Evolutionary conservation across 108 stramenopile species (phyloP), one percentile per base, ranked within the genome.

Genomic region (Licmophora abbreviata): DNA sequence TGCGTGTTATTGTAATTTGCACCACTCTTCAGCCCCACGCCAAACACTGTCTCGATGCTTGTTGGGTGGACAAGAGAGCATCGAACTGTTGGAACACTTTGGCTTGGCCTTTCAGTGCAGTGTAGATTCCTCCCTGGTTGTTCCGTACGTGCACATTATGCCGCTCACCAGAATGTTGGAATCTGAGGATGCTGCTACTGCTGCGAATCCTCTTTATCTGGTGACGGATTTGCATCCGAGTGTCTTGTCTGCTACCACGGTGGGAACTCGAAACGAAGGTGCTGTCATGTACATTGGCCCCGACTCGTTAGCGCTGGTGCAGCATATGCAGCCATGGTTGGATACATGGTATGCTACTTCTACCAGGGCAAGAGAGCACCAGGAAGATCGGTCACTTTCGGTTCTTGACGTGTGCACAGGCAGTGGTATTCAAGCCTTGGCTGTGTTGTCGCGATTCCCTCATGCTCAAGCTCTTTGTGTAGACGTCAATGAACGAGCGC

Each of bases 221-320:
- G 79, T 74, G 44, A 90, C 88, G 29, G 88, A 90, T 68, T 70
- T 82, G 34, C 83, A 90, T 61, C 88, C 88, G 10, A 63, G 40
- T 20, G 80, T 81, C 1, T 58, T 89, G 30, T 71, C 67, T 22
- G 44, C 54, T 34, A 78, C 83, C 12, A 68, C 71, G 1, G 44
- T 69, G 5, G 69, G 58, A 29, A 40, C 41, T 4, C 24, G 46
- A 18, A 64, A 63, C 9, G 68, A 79, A 33, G 66, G 67, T 15
- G 53, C 76, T 11, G 88, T 90, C 44, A 85, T 85, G 83, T 90
- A 90, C 63, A 83, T 90, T 56, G 83, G 88, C 25, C 83, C 88
- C 24, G 88, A 90, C 59, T 83, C 81, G 0, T 34, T 90, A 53
- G 81, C 81, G 9, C 48, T 90, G 49, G 68, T 79, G 1, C 81